phyloP scores from a whole-genome alignment of 257 asterid species.

The Solanum etuberosum region DNA sequence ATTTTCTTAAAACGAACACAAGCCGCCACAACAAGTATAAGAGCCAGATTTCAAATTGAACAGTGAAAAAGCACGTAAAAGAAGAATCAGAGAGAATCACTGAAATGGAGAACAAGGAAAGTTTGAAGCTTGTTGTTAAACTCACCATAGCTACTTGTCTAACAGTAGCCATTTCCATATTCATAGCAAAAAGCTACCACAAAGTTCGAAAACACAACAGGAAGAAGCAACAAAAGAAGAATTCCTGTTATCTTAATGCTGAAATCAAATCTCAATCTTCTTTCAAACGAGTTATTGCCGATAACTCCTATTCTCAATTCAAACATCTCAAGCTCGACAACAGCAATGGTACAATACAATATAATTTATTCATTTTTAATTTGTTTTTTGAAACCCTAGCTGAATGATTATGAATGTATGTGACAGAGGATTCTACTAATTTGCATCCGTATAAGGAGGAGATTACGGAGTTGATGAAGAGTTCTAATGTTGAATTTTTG shows the following conservation, averaged over 20 bases:
- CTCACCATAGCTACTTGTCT: constrained; percentile 36
- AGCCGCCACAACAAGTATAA: neutral
- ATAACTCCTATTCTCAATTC: constrained; percentile 75
- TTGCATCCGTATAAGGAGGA: constrained; percentile 70
- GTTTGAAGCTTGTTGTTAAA: constrained; percentile 28
- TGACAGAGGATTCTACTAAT: constrained; percentile 37
- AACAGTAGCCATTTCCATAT: constrained; percentile 43
- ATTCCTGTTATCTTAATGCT: constrained; percentile 41
- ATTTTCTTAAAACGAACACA: neutral
- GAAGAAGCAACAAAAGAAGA: neutral
- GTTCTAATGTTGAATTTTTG: constrained; percentile 31
- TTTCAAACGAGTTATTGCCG: constrained; percentile 71
- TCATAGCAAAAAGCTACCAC: constrained; percentile 20
- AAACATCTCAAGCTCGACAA: constrained; percentile 48
- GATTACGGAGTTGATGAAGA: constrained; percentile 45
- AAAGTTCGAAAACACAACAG: constrained; percentile 10
- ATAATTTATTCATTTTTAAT: neutral
- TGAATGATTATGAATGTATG: neutral
- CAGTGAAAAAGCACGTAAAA: neutral
- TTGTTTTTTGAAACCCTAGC: neutral
- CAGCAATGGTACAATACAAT: constrained; percentile 21
- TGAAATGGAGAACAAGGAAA: constrained; percentile 22
- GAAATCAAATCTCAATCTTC: constrained; percentile 61
- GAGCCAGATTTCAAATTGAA: neutral
- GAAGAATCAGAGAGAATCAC: neutral